These are phyloP conservation scores for Penicillium sp. DNA, from an alignment of 2,329 filamentous ascomycete genomes.

Conservation along the genomic window DNA sequence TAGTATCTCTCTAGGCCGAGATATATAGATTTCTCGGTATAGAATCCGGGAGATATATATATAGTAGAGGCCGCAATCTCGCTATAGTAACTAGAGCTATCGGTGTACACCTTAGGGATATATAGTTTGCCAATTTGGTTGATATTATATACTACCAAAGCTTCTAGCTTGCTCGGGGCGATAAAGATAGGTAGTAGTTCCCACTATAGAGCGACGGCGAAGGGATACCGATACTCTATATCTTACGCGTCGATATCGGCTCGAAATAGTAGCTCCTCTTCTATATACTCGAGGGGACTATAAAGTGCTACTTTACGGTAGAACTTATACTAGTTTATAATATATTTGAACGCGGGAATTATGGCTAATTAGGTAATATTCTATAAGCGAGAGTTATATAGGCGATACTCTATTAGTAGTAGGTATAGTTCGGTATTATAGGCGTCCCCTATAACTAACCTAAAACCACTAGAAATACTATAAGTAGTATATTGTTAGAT, in stretches of 20 bases:
- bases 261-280: too few species aligned
- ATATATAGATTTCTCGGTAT: constrained; percentile 1
- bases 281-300: background rate
- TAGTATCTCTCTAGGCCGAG: background rate
- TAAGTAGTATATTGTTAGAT: background rate
- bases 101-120: constrained; percentile 1
- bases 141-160: constrained; percentile 12
- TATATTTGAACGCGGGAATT: background rate
- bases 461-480: constrained; percentile 1
- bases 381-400: constrained; percentile 2
- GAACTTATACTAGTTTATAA: too few species aligned
- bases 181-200: constrained; percentile 1
- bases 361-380: too few species aligned
- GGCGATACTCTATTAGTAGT: constrained; percentile 4
- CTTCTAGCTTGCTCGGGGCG: background rate
- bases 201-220: too few species aligned
- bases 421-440: constrained; percentile 4
- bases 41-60: background rate
- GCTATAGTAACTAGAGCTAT: background rate
- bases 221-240: constrained; percentile 4
- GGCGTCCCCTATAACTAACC: constrained; percentile 4
- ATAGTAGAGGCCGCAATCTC: background rate
- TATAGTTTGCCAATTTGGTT: background rate
- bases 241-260: constrained; percentile 5
- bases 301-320: too few species aligned